Evolutionary conservation across 495 filamentous ascomycete genomes (phyloP).

Genomic region (Beverwykella pulmonaria): DNA sequence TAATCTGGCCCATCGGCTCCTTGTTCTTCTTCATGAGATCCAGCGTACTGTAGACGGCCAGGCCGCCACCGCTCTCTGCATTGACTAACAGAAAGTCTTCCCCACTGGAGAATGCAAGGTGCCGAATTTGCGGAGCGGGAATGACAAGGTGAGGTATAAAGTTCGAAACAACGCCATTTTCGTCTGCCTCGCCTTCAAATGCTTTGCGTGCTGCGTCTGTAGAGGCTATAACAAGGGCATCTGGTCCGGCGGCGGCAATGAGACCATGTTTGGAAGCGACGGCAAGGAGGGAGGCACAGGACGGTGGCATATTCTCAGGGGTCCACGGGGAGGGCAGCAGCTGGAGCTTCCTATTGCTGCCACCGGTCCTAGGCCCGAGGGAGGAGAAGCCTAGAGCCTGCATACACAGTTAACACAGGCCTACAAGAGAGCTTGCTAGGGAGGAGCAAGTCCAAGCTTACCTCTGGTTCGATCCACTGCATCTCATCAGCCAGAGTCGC

Average conservation of each 20-base stretch:
- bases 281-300: constrained; percentile 81
- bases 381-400: constrained; percentile 83
- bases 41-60: constrained; percentile 78
- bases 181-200: constrained; percentile 57
- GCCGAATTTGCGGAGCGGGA: constrained; percentile 74
- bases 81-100: constrained; percentile 82
- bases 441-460: constrained; percentile 2
- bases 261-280: constrained; percentile 80
- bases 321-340: constrained; percentile 81
- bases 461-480: constrained; percentile 45
- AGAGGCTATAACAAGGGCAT: constrained; percentile 71
- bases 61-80: constrained; percentile 77
- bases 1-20: constrained; percentile 70
- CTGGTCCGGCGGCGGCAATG: constrained; percentile 83
- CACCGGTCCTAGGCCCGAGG: constrained; percentile 47
- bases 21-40: constrained; percentile 65
- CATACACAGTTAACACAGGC: constrained; percentile 11
- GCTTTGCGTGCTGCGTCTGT: constrained; percentile 78
- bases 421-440: neutral
- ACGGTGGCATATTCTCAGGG: constrained; percentile 67
- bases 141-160: constrained; percentile 77
- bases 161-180: constrained; percentile 61
- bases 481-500: constrained; percentile 59
- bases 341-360: constrained; percentile 77
- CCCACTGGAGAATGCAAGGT: constrained; percentile 84